Evolutionary conservation across 495 filamentous ascomycete species (phyloP), one percentile per base, ranked within the genome.

Genomic region (Aspergillus nidulans): DNA sequence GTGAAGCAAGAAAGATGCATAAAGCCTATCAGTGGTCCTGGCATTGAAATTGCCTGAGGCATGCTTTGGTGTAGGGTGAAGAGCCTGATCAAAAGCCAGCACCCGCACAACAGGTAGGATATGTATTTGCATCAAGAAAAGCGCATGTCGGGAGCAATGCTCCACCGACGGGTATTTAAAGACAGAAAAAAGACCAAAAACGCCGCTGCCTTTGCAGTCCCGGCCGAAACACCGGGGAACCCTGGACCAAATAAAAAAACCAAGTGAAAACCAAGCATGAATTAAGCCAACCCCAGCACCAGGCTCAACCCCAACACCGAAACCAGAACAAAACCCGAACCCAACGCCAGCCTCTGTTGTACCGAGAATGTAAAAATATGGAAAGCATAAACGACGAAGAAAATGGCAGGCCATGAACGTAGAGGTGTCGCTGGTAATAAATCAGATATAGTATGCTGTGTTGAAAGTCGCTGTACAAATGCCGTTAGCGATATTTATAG

Each of bases 371-470:
- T n/a, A n/a, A n/a, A n/a, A n/a, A 39, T 15, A 39, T 21, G 19
- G 10, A 19, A 43, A n/a, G n/a, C n/a, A n/a, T n/a, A n/a, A n/a
- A n/a, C n/a, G n/a, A n/a, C n/a, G 40, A 43, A 43, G 8, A 23
- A 23, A 19, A 23, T 55, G 57, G 58, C 64, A 63, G 58, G 53
- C 60, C n/a, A n/a, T n/a, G n/a, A n/a, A n/a, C n/a, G n/a, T n/a
- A n/a, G n/a, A n/a, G n/a, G n/a, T n/a, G n/a, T n/a, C n/a, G n/a
- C n/a, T n/a, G n/a, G n/a, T n/a, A n/a, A n/a, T n/a, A n/a, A n/a
- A n/a, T n/a, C n/a, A n/a, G n/a, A n/a, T n/a, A n/a, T n/a, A n/a
- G n/a, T n/a, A n/a, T n/a, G n/a, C n/a, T n/a, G n/a, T n/a, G n/a
- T n/a, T n/a, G n/a, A n/a, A n/a, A n/a, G n/a, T n/a, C n/a, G n/a